Conservation (phyloP, 306 rosid species). For the Cucurbita argyrosperma region DNA sequence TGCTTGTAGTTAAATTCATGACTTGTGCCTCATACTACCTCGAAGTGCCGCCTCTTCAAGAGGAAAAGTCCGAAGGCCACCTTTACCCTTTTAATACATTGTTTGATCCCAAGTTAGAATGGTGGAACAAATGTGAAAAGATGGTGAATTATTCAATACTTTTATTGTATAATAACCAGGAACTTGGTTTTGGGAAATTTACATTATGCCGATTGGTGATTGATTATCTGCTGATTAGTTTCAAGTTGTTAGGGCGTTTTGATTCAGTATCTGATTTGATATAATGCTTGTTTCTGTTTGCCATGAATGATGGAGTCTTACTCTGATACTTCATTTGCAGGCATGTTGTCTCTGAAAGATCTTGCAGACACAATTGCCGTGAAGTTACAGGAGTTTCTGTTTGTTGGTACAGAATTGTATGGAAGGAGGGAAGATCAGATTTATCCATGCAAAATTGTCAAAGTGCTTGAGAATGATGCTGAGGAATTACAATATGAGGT, state of each 20-base stretch:
- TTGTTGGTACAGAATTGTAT: constrained; percentile 63
- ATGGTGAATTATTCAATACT: neutral
- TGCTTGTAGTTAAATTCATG: neutral
- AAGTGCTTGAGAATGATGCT: constrained; percentile 32
- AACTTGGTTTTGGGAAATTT: neutral
- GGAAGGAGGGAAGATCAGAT: constrained; percentile 45
- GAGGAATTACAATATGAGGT: constrained; percentile 41
- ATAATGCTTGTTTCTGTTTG: neutral
- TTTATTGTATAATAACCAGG: neutral
- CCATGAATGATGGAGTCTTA: neutral
- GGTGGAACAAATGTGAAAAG: neutral
- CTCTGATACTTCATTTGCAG: constrained; percentile 20
- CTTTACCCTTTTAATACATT: neutral
- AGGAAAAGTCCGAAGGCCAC: neutral
- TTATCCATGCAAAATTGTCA: constrained; percentile 55
- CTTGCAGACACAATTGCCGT: constrained; percentile 64
- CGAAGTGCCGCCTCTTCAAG: neutral
- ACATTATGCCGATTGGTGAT: neutral
- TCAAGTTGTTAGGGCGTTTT: neutral
- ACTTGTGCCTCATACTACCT: neutral
- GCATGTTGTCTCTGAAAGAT: constrained; percentile 73
- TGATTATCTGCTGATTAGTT: too few species aligned
- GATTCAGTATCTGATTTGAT: neutral
- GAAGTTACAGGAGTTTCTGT: constrained; percentile 40
- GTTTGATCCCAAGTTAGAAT: neutral